phyloP scores from a whole-genome alignment of 2,329 filamentous ascomycete genomes.

The Atkinsonella texensis region DNA sequence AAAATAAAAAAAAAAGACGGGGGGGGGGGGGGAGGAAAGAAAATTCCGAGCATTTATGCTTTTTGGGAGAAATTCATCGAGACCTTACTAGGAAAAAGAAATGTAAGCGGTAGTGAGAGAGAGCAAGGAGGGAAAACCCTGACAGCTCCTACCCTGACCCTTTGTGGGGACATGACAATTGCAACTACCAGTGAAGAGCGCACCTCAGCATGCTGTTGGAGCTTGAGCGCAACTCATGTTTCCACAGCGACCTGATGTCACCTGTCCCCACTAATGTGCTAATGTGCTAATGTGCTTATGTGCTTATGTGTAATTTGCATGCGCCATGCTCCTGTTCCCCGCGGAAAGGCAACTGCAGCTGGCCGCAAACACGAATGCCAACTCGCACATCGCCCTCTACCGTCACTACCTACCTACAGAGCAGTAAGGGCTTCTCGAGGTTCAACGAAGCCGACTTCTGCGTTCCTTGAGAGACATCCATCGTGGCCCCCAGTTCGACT shows the following conservation, averaged over 20 bases:
- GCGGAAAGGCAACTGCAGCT: neutral
- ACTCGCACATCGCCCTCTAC: neutral
- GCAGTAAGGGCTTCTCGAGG: neutral
- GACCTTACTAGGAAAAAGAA: neutral
- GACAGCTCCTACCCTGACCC: neutral
- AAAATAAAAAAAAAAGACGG: neutral
- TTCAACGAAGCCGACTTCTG: neutral
- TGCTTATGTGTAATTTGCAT: too few relatives aligned
- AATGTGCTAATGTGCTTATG: too few relatives aligned
- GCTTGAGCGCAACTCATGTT: slow-evolving; percentile 1
- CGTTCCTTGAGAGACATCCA: neutral
- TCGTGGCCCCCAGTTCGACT: too few relatives aligned
- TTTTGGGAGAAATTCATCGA: neutral
- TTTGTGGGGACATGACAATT: neutral
- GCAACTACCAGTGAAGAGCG: neutral
- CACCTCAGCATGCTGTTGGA: neutral
- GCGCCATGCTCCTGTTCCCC: neutral
- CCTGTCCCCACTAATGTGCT: slow-evolving; percentile 4
- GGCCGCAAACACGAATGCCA: neutral
- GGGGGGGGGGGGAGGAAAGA: neutral
- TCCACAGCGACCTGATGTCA: slow-evolving; percentile 10
- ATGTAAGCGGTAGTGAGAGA: neutral
- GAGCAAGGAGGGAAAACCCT: slow-evolving; percentile 1
- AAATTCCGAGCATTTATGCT: too few relatives aligned
- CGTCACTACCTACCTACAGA: neutral